Conservation (phyloP, 2,329 filamentous ascomycete genomes). For the Aspergillus vadensis region DNA sequence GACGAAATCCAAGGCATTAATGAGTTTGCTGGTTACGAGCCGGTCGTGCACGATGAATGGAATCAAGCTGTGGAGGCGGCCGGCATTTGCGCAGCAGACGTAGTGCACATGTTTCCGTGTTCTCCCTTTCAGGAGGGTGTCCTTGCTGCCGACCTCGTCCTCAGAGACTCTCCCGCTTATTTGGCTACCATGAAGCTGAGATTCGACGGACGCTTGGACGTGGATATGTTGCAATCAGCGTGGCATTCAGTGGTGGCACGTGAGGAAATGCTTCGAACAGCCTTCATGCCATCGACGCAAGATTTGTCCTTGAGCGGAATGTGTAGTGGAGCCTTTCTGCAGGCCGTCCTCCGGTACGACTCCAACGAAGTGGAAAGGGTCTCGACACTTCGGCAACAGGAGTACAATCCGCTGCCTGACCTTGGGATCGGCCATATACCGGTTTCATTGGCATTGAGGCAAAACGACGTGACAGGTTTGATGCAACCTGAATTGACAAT, state of each 20-base stretch:
- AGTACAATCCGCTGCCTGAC: background rate
- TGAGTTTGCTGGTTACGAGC: no score
- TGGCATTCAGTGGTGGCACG: background rate
- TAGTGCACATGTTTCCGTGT: conserved; percentile 3
- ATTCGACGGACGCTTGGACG: background rate
- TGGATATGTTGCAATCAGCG: background rate
- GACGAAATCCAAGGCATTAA: no score
- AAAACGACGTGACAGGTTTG: background rate
- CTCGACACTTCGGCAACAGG: background rate
- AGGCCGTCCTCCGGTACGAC: background rate
- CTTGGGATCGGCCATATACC: conserved; percentile 1
- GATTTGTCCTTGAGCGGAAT: background rate
- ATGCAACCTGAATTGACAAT: background rate
- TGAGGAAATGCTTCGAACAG: conserved; percentile 13
- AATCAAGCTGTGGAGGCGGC: background rate
- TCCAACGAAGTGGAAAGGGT: conserved; percentile 1
- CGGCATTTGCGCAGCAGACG: background rate
- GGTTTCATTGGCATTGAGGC: background rate
- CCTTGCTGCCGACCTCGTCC: background rate
- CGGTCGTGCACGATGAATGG: background rate
- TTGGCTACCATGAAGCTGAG: background rate
- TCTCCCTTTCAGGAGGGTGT: conserved; percentile 11
- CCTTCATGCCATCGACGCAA: background rate
- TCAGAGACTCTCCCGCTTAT: background rate
- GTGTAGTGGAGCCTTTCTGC: conserved; percentile 4